A percentile compares a stretch with the other conserved stretches of the same genome.
Evolutionary conservation across 768 basidiomycete genomes (phyloP).

Genomic region (Trametes villosa): DNA sequence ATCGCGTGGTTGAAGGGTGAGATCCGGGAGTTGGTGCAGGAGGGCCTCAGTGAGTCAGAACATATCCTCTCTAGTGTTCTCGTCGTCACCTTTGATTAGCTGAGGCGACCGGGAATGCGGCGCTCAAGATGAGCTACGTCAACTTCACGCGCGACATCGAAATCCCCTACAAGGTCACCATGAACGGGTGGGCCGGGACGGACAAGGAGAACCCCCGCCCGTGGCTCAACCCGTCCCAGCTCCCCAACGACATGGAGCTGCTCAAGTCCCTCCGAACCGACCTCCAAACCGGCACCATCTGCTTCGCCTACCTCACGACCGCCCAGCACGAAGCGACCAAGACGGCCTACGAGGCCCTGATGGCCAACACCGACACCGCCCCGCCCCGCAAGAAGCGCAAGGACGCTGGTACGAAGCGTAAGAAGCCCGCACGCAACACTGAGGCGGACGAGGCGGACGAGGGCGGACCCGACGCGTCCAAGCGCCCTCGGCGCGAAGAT

Average conservation of each 20-base stretch:
- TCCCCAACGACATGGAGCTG: not conserved
- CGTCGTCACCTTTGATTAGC: not conserved
- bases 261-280: not conserved
- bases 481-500: not conserved
- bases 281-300: not conserved
- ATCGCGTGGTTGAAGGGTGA: not conserved
- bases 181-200: not conserved
- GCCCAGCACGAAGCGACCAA: not conserved
- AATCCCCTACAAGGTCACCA: not conserved
- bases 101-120: not conserved
- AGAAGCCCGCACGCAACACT: not conserved
- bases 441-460: not conserved
- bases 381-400: not conserved
- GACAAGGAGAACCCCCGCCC: too few relatives aligned
- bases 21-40: not conserved
- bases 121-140: not conserved
- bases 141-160: slow-evolving; percentile 1
- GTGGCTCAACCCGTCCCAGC: not conserved
- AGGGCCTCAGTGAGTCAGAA: not conserved
- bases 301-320: not conserved
- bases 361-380: not conserved
- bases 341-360: not conserved
- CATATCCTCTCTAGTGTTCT: too few relatives aligned
- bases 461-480: not conserved
- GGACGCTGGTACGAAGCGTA: not conserved